Base-by-base conservation (phyloP, 116 monocot species). In the Thalassia testudinum region DNA sequence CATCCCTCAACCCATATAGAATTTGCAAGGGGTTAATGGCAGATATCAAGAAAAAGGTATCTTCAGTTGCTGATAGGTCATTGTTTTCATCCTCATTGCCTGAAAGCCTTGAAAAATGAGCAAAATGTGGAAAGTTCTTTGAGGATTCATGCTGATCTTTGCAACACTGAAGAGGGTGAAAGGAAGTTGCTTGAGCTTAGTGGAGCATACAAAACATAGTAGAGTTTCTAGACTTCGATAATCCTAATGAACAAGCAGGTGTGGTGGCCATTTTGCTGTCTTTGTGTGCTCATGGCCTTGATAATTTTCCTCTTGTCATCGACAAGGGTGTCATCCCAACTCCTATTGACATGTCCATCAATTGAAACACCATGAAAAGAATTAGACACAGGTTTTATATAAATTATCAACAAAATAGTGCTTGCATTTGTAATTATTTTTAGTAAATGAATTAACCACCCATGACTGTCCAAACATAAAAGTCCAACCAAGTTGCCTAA, bases 311-410 rank as follows among this genome's bases (percentile, higher is more conserved):
- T 14, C 24, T 77, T 19, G 74, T 95, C 15, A 58, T 82, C 78
- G 75, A 95, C 50, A 82, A 95, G 61, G 89, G 85, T 37, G 61
- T 89, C 3, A 75, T 97, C 56, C 88, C 85, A 30, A 50, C 84
- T 45, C 79, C 89, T 40, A 81, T 85, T 17, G 38, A 81, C 53
- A 72, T 97, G 14, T 97, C 97, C 16, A 67, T 85, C 0, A 97
- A 82, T 62, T 89, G 97, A 27, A 89, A 44, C 47, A 23, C 26
- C 5, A 66, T n/a, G n/a, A n/a, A n/a, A n/a, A 72, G 51, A 78
- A n/a, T n/a, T n/a, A n/a, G n/a, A n/a, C n/a, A n/a, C n/a, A n/a
- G n/a, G n/a, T n/a, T n/a, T n/a, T n/a, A n/a, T n/a, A n/a, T n/a
- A n/a, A n/a, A n/a, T n/a, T n/a, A n/a, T n/a, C n/a, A n/a, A n/a